Evolutionary conservation across 768 basidiomycete species (phyloP).

Genomic region (Russula emetica): DNA sequence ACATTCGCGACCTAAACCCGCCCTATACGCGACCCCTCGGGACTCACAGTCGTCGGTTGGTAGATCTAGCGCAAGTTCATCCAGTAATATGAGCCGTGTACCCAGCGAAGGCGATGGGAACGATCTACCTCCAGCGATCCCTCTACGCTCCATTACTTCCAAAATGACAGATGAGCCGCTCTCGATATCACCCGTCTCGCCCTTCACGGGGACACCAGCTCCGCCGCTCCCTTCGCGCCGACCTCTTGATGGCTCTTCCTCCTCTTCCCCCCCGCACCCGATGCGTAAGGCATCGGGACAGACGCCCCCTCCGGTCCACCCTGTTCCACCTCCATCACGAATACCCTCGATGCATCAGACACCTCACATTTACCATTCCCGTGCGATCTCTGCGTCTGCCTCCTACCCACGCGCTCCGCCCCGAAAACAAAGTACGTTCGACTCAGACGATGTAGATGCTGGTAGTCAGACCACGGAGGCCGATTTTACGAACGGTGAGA

Average conservation of each 20-base stretch:
- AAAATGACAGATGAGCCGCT: constrained; percentile 5
- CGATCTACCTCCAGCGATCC: constrained; percentile 13
- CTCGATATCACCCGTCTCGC: constrained; percentile 12
- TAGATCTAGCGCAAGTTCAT: constrained; percentile 6
- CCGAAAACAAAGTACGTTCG: background rate
- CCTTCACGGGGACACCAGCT: background rate
- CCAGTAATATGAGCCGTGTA: background rate
- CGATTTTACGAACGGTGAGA: background rate
- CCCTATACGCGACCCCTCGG: background rate
- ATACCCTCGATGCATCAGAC: constrained; percentile 1
- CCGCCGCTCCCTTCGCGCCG: constrained; percentile 20
- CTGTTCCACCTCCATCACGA: constrained; percentile 2
- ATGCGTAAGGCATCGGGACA: constrained; percentile 10
- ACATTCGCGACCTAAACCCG: background rate
- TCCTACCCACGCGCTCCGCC: background rate
- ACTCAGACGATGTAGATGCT: constrained; percentile 3
- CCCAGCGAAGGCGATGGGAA: constrained; percentile 16
- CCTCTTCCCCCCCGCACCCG: background rate
- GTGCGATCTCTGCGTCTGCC: background rate
- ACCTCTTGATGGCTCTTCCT: background rate
- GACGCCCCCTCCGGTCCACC: constrained; percentile 12
- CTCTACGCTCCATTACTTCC: background rate
- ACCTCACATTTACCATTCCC: background rate
- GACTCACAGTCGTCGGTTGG: constrained; percentile 11
- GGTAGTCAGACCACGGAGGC: background rate